Percentiles rank a stretch among this genome's conserved stretches.
Conservation (phyloP, 1,284 basidiomycete species). For the Meripilus lineatus region DNA sequence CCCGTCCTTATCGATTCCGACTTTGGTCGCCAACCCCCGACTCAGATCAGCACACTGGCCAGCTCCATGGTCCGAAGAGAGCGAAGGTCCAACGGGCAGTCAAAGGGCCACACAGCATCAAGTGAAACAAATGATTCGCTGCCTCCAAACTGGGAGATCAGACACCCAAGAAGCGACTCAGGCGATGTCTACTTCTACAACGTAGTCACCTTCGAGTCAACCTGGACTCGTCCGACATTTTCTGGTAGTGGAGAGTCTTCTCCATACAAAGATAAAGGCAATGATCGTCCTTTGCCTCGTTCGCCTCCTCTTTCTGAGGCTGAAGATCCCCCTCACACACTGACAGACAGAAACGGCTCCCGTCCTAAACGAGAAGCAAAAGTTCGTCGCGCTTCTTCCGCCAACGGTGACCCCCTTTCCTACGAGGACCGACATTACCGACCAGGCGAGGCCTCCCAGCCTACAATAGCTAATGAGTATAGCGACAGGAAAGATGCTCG, state of each 20-base stretch:
- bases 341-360: slow-evolving; percentile 14
- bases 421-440: slow-evolving; percentile 65
- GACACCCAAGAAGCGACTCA: slow-evolving; percentile 42
- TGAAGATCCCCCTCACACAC: slow-evolving; percentile 10
- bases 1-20: slow-evolving; percentile 51
- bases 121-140: slow-evolving; percentile 34
- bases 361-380: slow-evolving; percentile 8
- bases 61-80: slow-evolving; percentile 33
- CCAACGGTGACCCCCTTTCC: slow-evolving; percentile 28
- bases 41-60: slow-evolving; percentile 43
- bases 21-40: slow-evolving; percentile 50
- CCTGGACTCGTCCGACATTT: slow-evolving; percentile 48
- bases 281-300: slow-evolving; percentile 4
- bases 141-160: slow-evolving; percentile 59
- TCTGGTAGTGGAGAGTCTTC: slow-evolving; percentile 18
- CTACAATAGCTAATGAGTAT: background rate
- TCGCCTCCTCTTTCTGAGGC: slow-evolving; percentile 12
- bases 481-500: slow-evolving; percentile 10
- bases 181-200: slow-evolving; percentile 58
- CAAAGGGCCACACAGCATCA: slow-evolving; percentile 22
- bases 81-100: slow-evolving; percentile 27
- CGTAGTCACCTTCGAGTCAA: slow-evolving; percentile 48
- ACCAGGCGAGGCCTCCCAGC: slow-evolving; percentile 32
- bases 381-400: slow-evolving; percentile 22
- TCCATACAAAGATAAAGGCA: slow-evolving; percentile 17